These are phyloP conservation scores for Saturnispora zaruensis DNA, from an alignment of 805 yeast species.

Conservation along the genomic window DNA sequence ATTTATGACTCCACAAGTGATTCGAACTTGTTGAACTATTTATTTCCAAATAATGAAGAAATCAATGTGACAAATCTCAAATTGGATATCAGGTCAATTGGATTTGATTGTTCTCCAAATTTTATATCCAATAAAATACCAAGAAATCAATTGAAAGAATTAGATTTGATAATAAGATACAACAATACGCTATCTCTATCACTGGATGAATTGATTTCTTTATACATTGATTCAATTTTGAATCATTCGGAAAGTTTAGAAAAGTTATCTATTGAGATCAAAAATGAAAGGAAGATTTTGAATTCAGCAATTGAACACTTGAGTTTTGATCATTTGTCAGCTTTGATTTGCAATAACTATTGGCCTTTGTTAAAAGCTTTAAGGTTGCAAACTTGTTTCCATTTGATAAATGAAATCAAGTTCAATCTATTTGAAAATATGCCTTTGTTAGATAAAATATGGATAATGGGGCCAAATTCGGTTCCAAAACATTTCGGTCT, in stretches of 20 bases:
- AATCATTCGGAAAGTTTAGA: conserved; percentile 15
- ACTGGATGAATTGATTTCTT: conserved; percentile 13
- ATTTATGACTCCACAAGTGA: background rate
- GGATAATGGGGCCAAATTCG: conserved; percentile 41
- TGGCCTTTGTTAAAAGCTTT: conserved; percentile 28
- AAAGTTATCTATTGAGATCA: conserved; percentile 22
- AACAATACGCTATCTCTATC: conserved; percentile 16
- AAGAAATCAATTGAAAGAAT: conserved; percentile 17
- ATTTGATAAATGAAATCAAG: conserved; percentile 25
- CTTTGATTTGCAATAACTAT: conserved; percentile 6
- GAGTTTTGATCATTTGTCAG: conserved; percentile 14
- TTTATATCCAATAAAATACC: conserved; percentile 13
- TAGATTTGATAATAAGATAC: conserved; percentile 19
- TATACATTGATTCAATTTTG: conserved; percentile 12
- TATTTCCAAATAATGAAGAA: conserved; percentile 5
- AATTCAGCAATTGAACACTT: conserved; percentile 16
- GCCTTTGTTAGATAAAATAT: conserved; percentile 29
- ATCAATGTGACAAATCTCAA: conserved; percentile 10
- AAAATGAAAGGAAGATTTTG: conserved; percentile 17
- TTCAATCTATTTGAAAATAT: conserved; percentile 24
- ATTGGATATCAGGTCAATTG: conserved; percentile 19
- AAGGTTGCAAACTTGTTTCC: conserved; percentile 32
- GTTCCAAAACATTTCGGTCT: conserved; percentile 50
- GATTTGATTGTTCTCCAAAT: conserved; percentile 15
- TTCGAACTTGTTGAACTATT: conserved; percentile 13